Evolutionary conservation across 2,329 filamentous ascomycete species (phyloP), one percentile per base, ranked within the genome.

Genomic region (Waltergamsia citrina): DNA sequence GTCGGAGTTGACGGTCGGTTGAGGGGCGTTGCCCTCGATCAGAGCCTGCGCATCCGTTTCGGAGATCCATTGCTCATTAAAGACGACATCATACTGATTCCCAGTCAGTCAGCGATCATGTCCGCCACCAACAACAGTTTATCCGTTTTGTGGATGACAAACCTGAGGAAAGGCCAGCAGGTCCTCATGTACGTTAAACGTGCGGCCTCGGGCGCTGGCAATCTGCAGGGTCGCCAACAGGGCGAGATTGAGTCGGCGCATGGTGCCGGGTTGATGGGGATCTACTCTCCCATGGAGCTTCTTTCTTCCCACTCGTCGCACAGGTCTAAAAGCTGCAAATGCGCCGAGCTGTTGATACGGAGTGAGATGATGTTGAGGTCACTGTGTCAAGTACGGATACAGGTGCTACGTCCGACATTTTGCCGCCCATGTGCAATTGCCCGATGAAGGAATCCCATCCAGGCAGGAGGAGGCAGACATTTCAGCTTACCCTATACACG

Each of bases 101-200:
- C 25, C 25, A n/a, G 36, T 37, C 31, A 35, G 29, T 33, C 16
- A 34, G 16, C 4, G 26, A 19, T 10, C 14, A 8, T 10, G 12
- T 14, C 30, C 25, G 16, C 28, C 34, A 23, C n/a, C n/a, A n/a
- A n/a, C n/a, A n/a, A n/a, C n/a, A n/a, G n/a, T n/a, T n/a, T n/a
- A n/a, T n/a, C n/a, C n/a, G n/a, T n/a, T n/a, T n/a, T 27, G 34
- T 31, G 40, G 20, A 21, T 24, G 27, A 49, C 65, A 42, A 66
- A 90, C 85, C 71, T 92, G 85, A 9, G 88, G 88, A 58, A 82
- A 86, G 14, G 86, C 86, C 37, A 94, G 70, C 33, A 94, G 58
- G 53, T 95, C 88, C 52, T 94, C 85, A 49, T 92, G 79, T 37
- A 94, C 83, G 60, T 81, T 94, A 63, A 94, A 94, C 35, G 66